Percentiles rank a stretch among this genome's conserved stretches.
These are phyloP conservation scores for Corrigiola litoralis DNA, from an alignment of 179 eudicot species.

Conservation along the genomic window DNA sequence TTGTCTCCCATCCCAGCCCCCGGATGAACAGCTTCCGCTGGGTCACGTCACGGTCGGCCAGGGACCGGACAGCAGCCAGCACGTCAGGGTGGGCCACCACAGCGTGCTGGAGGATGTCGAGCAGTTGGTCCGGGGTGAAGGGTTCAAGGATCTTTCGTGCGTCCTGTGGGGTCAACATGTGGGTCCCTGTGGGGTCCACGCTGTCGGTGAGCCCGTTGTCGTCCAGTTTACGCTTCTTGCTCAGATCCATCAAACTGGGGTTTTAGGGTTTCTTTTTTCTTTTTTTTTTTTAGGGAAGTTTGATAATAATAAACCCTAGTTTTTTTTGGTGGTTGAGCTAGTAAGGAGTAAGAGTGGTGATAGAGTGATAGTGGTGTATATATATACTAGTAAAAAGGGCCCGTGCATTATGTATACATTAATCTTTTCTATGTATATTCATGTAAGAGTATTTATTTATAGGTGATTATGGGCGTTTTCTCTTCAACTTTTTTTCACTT, in stretches of 20 bases:
- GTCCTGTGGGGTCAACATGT: slow-evolving; percentile 20
- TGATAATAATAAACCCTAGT: slow-evolving; percentile 20
- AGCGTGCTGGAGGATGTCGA: slow-evolving; percentile 30
- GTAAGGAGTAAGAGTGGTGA: not conserved
- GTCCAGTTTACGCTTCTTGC: slow-evolving; percentile 39
- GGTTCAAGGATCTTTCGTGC: slow-evolving; percentile 32
- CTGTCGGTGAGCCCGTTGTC: slow-evolving; percentile 27
- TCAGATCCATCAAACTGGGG: slow-evolving; percentile 27
- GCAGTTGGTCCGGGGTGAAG: slow-evolving; percentile 29
- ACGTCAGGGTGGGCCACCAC: slow-evolving; percentile 27
- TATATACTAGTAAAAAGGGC: too few species aligned
- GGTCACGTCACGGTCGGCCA: slow-evolving; percentile 39
- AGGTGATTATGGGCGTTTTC: too few species aligned
- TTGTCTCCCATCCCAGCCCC: slow-evolving; percentile 40
- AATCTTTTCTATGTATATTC: too few species aligned
- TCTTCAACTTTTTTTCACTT: too few species aligned
- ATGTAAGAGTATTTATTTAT: too few species aligned
- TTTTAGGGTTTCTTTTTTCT: too few species aligned
- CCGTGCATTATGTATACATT: too few species aligned
- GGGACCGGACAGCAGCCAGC: slow-evolving; percentile 25
- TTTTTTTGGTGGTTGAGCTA: not conserved
- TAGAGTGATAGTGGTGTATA: too few species aligned
- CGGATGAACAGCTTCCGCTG: slow-evolving; percentile 36
- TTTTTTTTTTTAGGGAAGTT: too few species aligned
- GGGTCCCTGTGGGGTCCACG: slow-evolving; percentile 2